phyloP scores from a whole-genome alignment of 345 rosid genomes.

The Citrus australasica region DNA sequence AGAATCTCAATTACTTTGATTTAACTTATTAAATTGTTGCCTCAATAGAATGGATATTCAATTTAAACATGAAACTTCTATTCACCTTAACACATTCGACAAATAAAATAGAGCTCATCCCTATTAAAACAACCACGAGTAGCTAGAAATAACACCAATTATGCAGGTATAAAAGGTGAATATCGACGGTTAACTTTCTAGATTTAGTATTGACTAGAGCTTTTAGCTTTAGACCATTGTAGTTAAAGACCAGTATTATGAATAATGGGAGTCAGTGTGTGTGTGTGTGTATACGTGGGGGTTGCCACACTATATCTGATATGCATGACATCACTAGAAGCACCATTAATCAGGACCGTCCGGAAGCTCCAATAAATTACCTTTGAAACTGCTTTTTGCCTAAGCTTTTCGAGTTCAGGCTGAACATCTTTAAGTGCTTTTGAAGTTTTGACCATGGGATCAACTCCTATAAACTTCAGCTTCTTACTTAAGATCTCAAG shows the following conservation, averaged over 20 bases:
- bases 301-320: background rate
- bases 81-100: background rate
- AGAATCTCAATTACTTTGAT: background rate
- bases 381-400: conserved; percentile 96
- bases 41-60: background rate
- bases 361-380: conserved; percentile 33
- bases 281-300: too few species aligned
- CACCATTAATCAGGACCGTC: background rate
- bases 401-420: conserved; percentile 94
- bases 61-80: background rate
- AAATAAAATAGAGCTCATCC: background rate
- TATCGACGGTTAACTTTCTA: background rate
- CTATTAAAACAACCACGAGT: background rate
- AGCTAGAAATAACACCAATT: background rate
- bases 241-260: background rate
- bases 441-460: conserved; percentile 71
- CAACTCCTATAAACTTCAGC: conserved; percentile 77
- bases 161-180: background rate
- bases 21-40: background rate
- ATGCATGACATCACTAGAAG: background rate
- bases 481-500: conserved; percentile 93
- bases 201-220: background rate
- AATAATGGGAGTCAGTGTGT: background rate
- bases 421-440: conserved; percentile 95
- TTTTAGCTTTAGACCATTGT: background rate